These are phyloP conservation scores for Straminergon stramineum DNA, from an alignment of 225 moss, liverwort and hornwort genomes.

Conservation along the genomic window DNA sequence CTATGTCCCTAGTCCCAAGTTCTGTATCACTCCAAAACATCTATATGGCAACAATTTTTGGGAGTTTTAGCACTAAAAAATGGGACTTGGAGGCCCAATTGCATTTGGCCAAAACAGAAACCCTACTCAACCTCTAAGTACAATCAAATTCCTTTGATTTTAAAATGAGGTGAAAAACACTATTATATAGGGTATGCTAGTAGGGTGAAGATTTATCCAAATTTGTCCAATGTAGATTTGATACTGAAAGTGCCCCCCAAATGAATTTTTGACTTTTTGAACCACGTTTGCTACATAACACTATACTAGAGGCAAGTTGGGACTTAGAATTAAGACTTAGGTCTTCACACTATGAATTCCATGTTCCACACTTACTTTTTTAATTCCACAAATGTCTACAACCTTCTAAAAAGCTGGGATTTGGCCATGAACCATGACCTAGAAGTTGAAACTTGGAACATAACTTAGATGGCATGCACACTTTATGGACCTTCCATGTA, in stretches of 20 bases:
- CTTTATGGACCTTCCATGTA: background rate
- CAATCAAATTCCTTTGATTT: too few species aligned
- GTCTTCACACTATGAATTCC: background rate
- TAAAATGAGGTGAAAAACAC: too few species aligned
- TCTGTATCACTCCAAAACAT: background rate
- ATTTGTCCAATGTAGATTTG: background rate
- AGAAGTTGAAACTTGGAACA: background rate
- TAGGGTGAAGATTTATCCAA: too few species aligned
- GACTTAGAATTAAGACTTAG: background rate
- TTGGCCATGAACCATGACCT: fast-evolving
- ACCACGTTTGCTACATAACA: background rate
- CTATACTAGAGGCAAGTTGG: background rate
- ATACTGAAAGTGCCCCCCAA: background rate
- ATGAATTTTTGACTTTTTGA: background rate
- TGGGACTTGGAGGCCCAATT: too few species aligned
- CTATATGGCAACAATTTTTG: background rate
- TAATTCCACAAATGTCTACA: background rate
- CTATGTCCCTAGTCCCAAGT: too few species aligned
- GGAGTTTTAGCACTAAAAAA: background rate
- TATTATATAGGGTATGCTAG: too few species aligned
- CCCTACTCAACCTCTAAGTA: too few species aligned
- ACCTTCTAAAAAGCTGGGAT: background rate
- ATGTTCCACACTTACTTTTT: background rate
- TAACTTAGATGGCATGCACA: background rate
- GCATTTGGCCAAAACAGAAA: too few species aligned